Base-by-base conservation (phyloP, 176 grass and related monocot species). In the Chloris gayana region DNA sequence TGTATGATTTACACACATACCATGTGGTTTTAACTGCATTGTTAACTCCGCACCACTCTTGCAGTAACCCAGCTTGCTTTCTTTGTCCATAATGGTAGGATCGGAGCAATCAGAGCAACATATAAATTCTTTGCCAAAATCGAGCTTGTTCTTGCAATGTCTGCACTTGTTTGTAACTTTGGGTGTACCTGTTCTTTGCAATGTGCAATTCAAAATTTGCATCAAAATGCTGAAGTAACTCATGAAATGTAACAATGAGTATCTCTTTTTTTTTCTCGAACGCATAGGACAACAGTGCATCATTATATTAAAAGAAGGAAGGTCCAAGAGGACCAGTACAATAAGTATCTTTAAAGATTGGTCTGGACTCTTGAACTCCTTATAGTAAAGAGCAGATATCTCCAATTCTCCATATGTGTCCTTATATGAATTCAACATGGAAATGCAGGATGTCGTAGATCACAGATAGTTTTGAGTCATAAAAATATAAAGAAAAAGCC, bases 71-170 rank as follows among this genome's bases (percentile, higher is more conserved):
- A 93, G 74, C 70, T 91, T 89, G 9, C 56, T 92, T 45, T 73
- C 64, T 74, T 92, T 86, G 37, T 90, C 61, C 37, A 97, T 67
- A 72, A 92, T 81, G 75, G 57, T 86, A 58, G 93, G 87, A 29
- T 92, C 76, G 12, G 93, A 92, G 75, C 93, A 97, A 81, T 97
- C 93, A 66, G 85, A 88, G 64, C 93, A 97, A 66, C 93, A 97
- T 75, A 97, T 51, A 77, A 92, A 90, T 50, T 92, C 83, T 67
- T 85, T 85, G 22, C 90, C 93, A 82, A 97, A 97, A 83, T 97
- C 93, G 34, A 92, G 44, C 68, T 97, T 92, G 82, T 70, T 90
- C 62, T 92, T 88, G 83, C 93, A 97, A 67, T 88, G 85, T 62
- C 61, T 57, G 64, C 93, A 96, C 63, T 79, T 90, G 32, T 88